Conservation (phyloP, 805 yeast species). For the Myxozyma kluyveri region DNA sequence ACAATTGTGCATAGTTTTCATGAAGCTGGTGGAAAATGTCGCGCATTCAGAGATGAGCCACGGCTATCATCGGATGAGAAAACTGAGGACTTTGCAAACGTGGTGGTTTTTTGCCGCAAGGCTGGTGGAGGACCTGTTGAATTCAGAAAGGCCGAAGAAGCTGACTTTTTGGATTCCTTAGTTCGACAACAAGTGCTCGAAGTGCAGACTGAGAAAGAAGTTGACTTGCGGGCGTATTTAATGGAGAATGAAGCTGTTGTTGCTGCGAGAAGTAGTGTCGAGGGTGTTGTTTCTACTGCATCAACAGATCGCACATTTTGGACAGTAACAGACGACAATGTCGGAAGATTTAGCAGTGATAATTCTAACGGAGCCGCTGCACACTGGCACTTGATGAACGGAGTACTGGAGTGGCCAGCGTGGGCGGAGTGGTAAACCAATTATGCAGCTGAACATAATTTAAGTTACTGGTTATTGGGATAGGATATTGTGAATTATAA, state of each 20-base stretch:
- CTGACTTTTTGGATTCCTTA: slow-evolving; percentile 19
- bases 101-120: slow-evolving; percentile 23
- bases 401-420: slow-evolving; percentile 13
- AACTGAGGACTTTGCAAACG: slow-evolving; percentile 11
- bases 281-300: not conserved
- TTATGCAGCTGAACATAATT: not conserved
- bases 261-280: not conserved
- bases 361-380: slow-evolving; percentile 15
- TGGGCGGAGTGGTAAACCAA: slow-evolving; percentile 19
- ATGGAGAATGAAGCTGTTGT: slow-evolving; percentile 10
- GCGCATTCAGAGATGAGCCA: slow-evolving; percentile 14
- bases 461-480: not conserved
- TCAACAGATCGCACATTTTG: not conserved
- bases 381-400: slow-evolving; percentile 19
- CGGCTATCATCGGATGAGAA: not conserved
- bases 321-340: slow-evolving; percentile 7
- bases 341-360: slow-evolving; percentile 1
- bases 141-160: slow-evolving; percentile 15
- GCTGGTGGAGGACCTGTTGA: slow-evolving; percentile 6
- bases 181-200: slow-evolving; percentile 12
- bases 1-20: slow-evolving; percentile 16
- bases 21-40: slow-evolving; percentile 11
- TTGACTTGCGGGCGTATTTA: slow-evolving; percentile 14
- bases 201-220: slow-evolving; percentile 9
- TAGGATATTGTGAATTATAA: too few relatives aligned